Evolutionary conservation across 805 yeast genomes (phyloP).

Genomic region (Ogataea philodendri): DNA sequence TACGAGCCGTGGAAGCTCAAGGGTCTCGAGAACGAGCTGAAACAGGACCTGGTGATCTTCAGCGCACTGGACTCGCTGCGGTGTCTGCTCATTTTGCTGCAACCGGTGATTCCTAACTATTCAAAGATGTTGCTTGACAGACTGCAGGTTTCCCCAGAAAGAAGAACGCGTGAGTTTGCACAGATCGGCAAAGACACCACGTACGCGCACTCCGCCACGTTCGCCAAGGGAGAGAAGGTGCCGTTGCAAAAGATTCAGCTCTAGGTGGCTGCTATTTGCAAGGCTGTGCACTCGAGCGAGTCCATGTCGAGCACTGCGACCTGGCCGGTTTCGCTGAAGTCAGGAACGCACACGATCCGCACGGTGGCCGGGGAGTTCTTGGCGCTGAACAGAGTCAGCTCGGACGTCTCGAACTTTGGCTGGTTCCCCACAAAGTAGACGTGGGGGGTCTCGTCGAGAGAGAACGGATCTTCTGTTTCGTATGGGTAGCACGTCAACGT

Average conservation of each 20-base stretch:
- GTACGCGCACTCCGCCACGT: constrained; percentile 54
- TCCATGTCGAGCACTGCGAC: constrained; percentile 59
- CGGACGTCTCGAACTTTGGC: constrained; percentile 51
- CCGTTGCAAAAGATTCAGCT: constrained; percentile 32
- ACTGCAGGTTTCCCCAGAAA: constrained; percentile 48
- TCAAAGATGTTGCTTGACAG: constrained; percentile 57
- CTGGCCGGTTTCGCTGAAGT: constrained; percentile 63
- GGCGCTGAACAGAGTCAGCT: constrained; percentile 37
- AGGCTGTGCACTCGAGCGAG: constrained; percentile 52
- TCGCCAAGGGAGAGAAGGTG: constrained; percentile 33
- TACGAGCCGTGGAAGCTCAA: constrained; percentile 73
- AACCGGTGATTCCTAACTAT: constrained; percentile 72
- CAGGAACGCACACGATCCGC: constrained; percentile 66
- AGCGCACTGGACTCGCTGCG: constrained; percentile 71
- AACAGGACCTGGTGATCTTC: constrained; percentile 56
- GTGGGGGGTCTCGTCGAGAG: constrained; percentile 77
- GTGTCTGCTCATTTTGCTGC: constrained; percentile 60
- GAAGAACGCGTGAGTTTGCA: constrained; percentile 46
- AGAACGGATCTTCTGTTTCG: constrained; percentile 73
- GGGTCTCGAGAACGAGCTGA: constrained; percentile 24
- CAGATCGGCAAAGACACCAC: constrained; percentile 53
- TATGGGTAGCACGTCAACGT: constrained; percentile 90
- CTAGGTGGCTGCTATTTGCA: constrained; percentile 34
- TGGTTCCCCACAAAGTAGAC: constrained; percentile 88
- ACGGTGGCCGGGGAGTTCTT: constrained; percentile 34